A percentile compares a stretch with the other conserved stretches of the same genome.
Conservation (phyloP, 176 grass and related monocot genomes). For the Bromus sterilis region DNA sequence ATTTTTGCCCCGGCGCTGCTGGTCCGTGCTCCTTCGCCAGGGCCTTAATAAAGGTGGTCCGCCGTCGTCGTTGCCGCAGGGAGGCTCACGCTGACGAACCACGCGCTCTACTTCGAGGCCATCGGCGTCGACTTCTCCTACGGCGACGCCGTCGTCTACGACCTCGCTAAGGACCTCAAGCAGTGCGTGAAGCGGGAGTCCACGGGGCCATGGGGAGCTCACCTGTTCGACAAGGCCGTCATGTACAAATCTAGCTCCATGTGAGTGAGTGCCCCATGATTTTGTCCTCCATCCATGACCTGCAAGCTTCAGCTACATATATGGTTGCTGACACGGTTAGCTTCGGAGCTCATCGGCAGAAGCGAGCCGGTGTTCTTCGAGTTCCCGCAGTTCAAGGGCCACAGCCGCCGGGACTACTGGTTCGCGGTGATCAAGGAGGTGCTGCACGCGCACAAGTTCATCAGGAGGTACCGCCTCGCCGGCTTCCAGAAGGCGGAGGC, state of each 20-base stretch:
- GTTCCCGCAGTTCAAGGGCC: conserved; percentile 83
- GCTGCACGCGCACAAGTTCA: conserved; percentile 75
- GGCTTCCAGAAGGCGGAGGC: conserved; percentile 60
- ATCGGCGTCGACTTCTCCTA: conserved; percentile 73
- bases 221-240: conserved; percentile 87
- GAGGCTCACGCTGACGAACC: conserved; percentile 82
- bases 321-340: not conserved
- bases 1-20: conserved; percentile 23
- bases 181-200: conserved; percentile 77
- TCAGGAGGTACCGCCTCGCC: conserved; percentile 58
- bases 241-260: conserved; percentile 84
- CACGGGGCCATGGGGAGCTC: conserved; percentile 87
- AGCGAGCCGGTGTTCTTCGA: conserved; percentile 72
- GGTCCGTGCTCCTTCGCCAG: not conserved
- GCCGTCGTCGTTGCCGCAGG: conserved; percentile 34
- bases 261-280: conserved; percentile 89
- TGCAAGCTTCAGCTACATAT: too few relatives aligned
- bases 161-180: conserved; percentile 70
- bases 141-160: conserved; percentile 48
- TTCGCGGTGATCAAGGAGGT: conserved; percentile 87
- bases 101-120: conserved; percentile 87
- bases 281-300: too few relatives aligned
- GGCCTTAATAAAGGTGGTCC: not conserved
- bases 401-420: conserved; percentile 86
- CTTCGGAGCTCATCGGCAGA: not conserved